These are phyloP conservation scores for Xylariaceae sp. DNA, from an alignment of 2,329 filamentous ascomycete species.

Conservation along the genomic window DNA sequence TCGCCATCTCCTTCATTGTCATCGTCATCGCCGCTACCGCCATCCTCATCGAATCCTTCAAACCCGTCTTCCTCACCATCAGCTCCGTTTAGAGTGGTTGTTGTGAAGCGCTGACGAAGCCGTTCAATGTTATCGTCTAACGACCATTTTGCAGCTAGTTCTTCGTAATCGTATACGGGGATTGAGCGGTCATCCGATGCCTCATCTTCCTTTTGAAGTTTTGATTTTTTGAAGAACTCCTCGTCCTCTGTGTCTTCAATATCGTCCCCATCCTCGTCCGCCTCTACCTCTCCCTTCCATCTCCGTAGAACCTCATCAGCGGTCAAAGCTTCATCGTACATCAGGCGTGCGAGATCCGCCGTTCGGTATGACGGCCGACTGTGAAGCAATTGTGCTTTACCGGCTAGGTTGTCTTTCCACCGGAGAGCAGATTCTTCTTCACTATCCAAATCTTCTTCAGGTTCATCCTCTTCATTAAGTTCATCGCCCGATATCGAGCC, in stretches of 20 bases:
- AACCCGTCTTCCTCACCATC: conserved; percentile 55
- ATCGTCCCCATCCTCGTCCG: conserved; percentile 60
- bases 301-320: conserved; percentile 74
- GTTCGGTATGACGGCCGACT: conserved; percentile 74
- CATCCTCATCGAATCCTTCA: conserved; percentile 53
- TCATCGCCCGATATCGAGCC: conserved; percentile 75
- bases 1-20: conserved; percentile 76
- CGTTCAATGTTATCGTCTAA: conserved; percentile 75
- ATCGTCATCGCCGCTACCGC: conserved; percentile 58
- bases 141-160: conserved; percentile 84
- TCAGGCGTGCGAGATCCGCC: conserved; percentile 79
- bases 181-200: conserved; percentile 77
- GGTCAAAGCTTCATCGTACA: conserved; percentile 83
- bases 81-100: conserved; percentile 61
- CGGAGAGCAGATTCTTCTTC: conserved; percentile 73
- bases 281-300: conserved; percentile 73
- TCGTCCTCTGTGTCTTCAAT: conserved; percentile 62
- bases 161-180: conserved; percentile 77
- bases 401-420: conserved; percentile 88
- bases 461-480: conserved; percentile 46
- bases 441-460: conserved; percentile 52
- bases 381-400: conserved; percentile 73
- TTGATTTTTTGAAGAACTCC: conserved; percentile 67
- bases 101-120: conserved; percentile 75
- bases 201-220: conserved; percentile 67